phyloP scores from a whole-genome alignment of 441 rosid species.

The Croton laevigatus region DNA sequence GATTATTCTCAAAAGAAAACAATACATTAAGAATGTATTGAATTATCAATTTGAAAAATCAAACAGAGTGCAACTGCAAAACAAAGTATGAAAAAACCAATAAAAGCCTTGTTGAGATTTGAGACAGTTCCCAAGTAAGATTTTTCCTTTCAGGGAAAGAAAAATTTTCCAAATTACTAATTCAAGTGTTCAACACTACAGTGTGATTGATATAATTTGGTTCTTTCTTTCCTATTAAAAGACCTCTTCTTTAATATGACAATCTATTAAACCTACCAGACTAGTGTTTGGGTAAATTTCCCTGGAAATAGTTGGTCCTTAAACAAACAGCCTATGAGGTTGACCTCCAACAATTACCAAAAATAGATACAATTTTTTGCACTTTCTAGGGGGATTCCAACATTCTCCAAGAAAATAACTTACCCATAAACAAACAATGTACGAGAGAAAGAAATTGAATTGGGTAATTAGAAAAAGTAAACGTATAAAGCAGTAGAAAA shows the following conservation, averaged over 20 bases:
- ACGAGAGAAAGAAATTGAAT: background rate
- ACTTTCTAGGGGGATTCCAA: background rate
- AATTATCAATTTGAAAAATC: background rate
- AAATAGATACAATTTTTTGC: background rate
- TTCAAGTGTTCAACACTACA: background rate
- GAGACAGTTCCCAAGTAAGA: background rate
- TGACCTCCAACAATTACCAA: background rate
- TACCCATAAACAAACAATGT: slow-evolving; percentile 18
- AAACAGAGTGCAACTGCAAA: background rate
- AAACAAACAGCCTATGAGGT: background rate
- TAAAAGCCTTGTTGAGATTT: background rate
- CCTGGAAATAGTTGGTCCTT: background rate
- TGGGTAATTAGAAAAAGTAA: background rate
- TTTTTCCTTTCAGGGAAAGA: background rate
- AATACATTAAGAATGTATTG: no score
- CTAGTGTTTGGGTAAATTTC: background rate
- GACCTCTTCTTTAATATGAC: background rate
- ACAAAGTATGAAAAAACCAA: background rate
- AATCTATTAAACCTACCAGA: background rate
- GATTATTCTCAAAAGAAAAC: no score
- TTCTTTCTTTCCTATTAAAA: background rate
- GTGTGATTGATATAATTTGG: background rate
- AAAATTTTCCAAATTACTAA: background rate
- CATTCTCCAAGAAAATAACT: slow-evolving; percentile 2
- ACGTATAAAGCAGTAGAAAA: background rate